A percentile compares a stretch with the other conserved stretches of the same genome.
These are phyloP conservation scores for Boletales sp. DNA, from an alignment of 768 basidiomycete genomes.

Conservation along the genomic window DNA sequence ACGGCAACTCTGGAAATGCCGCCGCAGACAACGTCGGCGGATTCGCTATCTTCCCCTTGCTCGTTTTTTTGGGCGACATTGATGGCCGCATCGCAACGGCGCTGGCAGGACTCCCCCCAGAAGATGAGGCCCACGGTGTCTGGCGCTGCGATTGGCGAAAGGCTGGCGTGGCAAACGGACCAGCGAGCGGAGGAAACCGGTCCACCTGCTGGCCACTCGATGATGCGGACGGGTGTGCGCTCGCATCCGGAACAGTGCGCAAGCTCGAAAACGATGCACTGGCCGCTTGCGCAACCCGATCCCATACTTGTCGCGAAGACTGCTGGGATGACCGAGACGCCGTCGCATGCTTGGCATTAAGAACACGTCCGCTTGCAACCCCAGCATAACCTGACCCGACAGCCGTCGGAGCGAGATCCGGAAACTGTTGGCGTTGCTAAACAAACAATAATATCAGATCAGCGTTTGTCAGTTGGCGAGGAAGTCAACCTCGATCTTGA, in stretches of 20 bases:
- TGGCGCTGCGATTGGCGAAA: conserved; percentile 47
- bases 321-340: conserved; percentile 52
- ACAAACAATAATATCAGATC: background rate
- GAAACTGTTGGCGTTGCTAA: conserved; percentile 84
- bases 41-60: background rate
- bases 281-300: conserved; percentile 84
- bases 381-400: conserved; percentile 70
- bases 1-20: conserved; percentile 71
- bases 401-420: conserved; percentile 61
- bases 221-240: conserved; percentile 21
- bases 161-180: conserved; percentile 2
- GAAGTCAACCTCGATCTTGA: conserved; percentile 79
- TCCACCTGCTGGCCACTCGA: conserved; percentile 20
- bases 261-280: conserved; percentile 40
- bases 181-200: conserved; percentile 31
- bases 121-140: conserved; percentile 51
- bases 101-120: conserved; percentile 1
- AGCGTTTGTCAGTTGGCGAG: background rate
- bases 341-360: conserved; percentile 80
- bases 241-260: conserved; percentile 13
- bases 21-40: conserved; percentile 45
- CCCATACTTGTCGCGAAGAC: conserved; percentile 71
- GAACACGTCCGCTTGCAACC: conserved; percentile 75
- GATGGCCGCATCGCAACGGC: background rate
- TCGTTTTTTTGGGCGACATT: conserved; percentile 12